Conservation (phyloP, 2,329 filamentous ascomycete genomes). For the Fusarium sp. region DNA sequence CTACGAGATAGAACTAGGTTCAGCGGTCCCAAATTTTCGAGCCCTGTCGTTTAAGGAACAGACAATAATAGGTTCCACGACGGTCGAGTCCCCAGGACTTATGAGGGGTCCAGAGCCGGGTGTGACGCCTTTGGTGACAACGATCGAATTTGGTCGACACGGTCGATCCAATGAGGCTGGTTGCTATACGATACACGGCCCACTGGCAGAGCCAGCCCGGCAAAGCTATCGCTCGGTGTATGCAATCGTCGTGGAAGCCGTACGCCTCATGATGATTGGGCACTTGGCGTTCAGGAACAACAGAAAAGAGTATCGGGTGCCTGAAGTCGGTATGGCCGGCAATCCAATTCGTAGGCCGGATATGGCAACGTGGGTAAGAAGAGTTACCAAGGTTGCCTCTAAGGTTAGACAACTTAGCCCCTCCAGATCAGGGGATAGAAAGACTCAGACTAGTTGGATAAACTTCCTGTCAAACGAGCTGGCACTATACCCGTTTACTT, state of each 20-base stretch:
- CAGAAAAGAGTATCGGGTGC: neutral
- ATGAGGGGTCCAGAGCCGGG: neutral
- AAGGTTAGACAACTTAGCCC: neutral
- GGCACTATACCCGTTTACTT: neutral
- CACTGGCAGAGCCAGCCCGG: neutral
- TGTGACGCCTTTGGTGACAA: constrained; percentile 22
- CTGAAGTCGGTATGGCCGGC: constrained; percentile 15
- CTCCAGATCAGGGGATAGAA: neutral
- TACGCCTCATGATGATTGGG: neutral
- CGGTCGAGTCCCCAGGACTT: neutral
- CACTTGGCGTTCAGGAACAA: constrained; percentile 14
- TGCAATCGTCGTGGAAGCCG: constrained; percentile 11
- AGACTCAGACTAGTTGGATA: neutral
- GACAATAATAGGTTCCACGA: neutral
- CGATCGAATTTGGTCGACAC: neutral
- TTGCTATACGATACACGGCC: neutral
- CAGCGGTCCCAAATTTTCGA: neutral
- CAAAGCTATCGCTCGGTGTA: neutral
- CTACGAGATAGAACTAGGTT: constrained; percentile 1
- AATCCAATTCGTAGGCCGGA: constrained; percentile 20
- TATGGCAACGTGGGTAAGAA: constrained; percentile 10
- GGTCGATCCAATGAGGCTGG: constrained; percentile 6
- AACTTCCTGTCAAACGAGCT: neutral
- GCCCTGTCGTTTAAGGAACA: neutral
- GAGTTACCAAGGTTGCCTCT: neutral